phyloP scores from a whole-genome alignment of 805 yeast species.

The Candida ponderosae region DNA sequence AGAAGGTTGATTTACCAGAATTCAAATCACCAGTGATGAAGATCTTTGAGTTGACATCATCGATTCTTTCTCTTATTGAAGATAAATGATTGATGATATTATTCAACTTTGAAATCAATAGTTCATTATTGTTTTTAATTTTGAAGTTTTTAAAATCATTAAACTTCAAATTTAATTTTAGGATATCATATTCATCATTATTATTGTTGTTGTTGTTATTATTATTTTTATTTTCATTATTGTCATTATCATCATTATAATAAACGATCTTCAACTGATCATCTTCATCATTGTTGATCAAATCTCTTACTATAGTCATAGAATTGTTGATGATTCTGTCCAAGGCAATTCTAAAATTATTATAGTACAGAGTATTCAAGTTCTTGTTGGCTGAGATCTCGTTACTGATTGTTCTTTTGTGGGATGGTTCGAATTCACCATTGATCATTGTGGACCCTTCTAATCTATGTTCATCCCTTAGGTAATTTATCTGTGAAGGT shows the following conservation, averaged over 20 bases:
- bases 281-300: slow-evolving; percentile 10
- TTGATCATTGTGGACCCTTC: slow-evolving; percentile 20
- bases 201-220: slow-evolving; percentile 7
- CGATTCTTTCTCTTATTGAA: slow-evolving; percentile 74
- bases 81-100: slow-evolving; percentile 50
- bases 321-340: slow-evolving; percentile 27
- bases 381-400: slow-evolving; percentile 41
- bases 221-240: slow-evolving; percentile 13
- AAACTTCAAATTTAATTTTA: slow-evolving; percentile 55
- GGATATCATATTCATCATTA: slow-evolving; percentile 41
- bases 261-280: slow-evolving; percentile 32
- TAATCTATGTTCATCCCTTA: slow-evolving; percentile 17
- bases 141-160: slow-evolving; percentile 23
- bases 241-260: slow-evolving; percentile 10
- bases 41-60: slow-evolving; percentile 88
- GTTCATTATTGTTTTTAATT: not conserved
- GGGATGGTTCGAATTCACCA: slow-evolving; percentile 10
- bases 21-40: slow-evolving; percentile 95
- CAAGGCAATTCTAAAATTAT: slow-evolving; percentile 59
- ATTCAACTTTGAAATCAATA: not conserved
- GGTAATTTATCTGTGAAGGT: slow-evolving; percentile 11
- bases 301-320: slow-evolving; percentile 8
- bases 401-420: slow-evolving; percentile 19
- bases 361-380: slow-evolving; percentile 67
- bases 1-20: slow-evolving; percentile 93